Evolutionary conservation across 805 yeast species (phyloP), one percentile per base, ranked within the genome.

Genomic region (Ogataea pini): DNA sequence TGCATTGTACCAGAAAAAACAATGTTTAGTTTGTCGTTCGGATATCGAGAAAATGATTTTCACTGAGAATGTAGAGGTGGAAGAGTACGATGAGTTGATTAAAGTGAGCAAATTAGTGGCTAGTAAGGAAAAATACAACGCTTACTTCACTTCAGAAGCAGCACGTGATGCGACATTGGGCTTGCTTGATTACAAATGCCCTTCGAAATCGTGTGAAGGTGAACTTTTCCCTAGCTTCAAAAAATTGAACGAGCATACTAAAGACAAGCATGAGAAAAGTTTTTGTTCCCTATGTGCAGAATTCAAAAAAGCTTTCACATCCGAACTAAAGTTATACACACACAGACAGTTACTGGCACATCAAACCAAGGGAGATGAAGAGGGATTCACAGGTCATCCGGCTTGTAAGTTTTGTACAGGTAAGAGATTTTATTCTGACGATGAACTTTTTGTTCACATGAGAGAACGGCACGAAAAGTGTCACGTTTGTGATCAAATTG

Each of bases 381-480:
- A 71, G 7, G 96, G 96, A 0, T 91, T 91, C 65, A 73, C 67
- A 9, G 98, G 98, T 0, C 98, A 91, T 64, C 97, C 98, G 0
- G 71, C 75, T 52, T 94, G 99, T 73, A 79, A 79, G 54, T 86
- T 88, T 64, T 94, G 99, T 66, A 68, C 76, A 3, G 81, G 82
- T 2, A 77, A 72, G 55, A 69, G 95, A 48, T 91, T 88, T 64
- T 94, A 94, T 63, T 88, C 96, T 0, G 88, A 82, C 33, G 97
- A 92, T 63, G 98, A 91, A 63, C 73, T 90, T 58, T 82, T 80
- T 54, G 67, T 82, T 27, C 99, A 94, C 67, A 78, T 91, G 70
- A 75, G 96, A 56, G 86, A 87, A 51, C 71, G 71, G 42, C 99
- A 94, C 66, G 97, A 91, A 63, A 81, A 83, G 55, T 94, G 99